Percentiles rank a stretch among this genome's conserved stretches.
These are phyloP conservation scores for Cenchrus americanus DNA, from an alignment of 176 grass and related monocot genomes.

Conservation along the genomic window DNA sequence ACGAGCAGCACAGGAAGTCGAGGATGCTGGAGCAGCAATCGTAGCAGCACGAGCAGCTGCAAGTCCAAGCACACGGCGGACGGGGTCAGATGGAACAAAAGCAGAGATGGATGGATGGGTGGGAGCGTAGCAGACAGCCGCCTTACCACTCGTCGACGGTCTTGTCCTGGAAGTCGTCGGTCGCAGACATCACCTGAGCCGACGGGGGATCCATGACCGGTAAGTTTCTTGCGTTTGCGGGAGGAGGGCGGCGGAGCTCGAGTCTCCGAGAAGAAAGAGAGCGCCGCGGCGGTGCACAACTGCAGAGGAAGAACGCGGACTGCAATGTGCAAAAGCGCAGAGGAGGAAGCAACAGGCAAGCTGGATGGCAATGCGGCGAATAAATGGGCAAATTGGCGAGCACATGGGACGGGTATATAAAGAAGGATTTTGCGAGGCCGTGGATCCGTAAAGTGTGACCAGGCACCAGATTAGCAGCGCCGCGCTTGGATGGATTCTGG, in stretches of 20 bases:
- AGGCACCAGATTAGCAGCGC: too few species aligned
- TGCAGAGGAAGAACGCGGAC: background rate
- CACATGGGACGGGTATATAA: slow-evolving; percentile 18
- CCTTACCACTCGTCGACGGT: slow-evolving; percentile 61
- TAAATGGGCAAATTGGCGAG: background rate
- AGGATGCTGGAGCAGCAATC: slow-evolving; percentile 71
- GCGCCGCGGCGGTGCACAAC: background rate
- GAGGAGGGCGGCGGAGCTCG: background rate
- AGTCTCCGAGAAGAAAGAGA: background rate
- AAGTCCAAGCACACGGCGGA: background rate
- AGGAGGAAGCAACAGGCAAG: background rate
- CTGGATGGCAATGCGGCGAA: slow-evolving; percentile 20
- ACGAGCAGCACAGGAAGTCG: slow-evolving; percentile 70
- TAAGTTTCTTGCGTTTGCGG: background rate
- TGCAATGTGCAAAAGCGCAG: background rate
- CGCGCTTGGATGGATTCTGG: background rate
- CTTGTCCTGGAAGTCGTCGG: slow-evolving; percentile 60
- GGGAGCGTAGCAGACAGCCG: background rate
- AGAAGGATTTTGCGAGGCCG: background rate
- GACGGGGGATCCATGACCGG: slow-evolving; percentile 59
- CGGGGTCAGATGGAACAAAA: background rate
- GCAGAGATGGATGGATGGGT: background rate
- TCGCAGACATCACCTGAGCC: slow-evolving; percentile 52
- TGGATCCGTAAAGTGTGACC: too few species aligned
- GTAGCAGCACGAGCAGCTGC: slow-evolving; percentile 73